These are phyloP conservation scores for Oryza brachyantha DNA, from an alignment of 176 grass and related monocot species.

Conservation along the genomic window DNA sequence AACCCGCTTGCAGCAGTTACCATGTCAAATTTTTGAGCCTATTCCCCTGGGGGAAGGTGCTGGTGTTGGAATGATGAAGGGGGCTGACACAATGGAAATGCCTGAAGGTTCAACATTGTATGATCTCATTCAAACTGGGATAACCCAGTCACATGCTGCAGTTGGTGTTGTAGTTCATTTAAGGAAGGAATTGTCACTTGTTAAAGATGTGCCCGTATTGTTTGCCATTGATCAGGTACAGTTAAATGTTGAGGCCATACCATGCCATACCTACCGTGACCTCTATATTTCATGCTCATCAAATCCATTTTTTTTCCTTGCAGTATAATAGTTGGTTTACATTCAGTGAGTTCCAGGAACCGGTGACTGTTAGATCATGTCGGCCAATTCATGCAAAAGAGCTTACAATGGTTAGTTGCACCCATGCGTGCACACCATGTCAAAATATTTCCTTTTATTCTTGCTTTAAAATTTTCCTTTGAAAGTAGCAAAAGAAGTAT, in stretches of 20 bases:
- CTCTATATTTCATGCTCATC: constrained; percentile 18
- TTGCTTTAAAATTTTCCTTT: neutral
- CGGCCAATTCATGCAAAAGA: constrained; percentile 84
- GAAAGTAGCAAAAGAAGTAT: neutral
- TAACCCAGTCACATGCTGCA: constrained; percentile 75
- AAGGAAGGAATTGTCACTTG: constrained; percentile 77
- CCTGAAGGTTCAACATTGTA: constrained; percentile 90
- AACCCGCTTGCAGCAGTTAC: constrained; percentile 61
- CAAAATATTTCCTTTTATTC: neutral
- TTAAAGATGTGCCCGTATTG: constrained; percentile 86
- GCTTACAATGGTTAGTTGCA: constrained; percentile 69
- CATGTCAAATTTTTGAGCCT: constrained; percentile 79
- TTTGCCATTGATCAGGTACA: constrained; percentile 95
- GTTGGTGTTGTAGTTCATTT: constrained; percentile 73
- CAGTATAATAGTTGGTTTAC: constrained; percentile 99
- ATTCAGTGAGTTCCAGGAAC: constrained; percentile 91
- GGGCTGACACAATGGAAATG: constrained; percentile 82
- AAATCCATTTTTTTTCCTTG: constrained; percentile 13
- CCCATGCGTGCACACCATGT: constrained; percentile 3
- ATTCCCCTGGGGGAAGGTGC: constrained; percentile 93
- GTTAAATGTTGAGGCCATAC: constrained; percentile 12
- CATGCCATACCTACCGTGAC: neutral
- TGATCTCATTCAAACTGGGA: constrained; percentile 98
- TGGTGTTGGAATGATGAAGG: constrained; percentile 86
- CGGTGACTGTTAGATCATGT: constrained; percentile 67